phyloP scores from a whole-genome alignment of 495 filamentous ascomycete species.

The Penicillium verhagenii region DNA sequence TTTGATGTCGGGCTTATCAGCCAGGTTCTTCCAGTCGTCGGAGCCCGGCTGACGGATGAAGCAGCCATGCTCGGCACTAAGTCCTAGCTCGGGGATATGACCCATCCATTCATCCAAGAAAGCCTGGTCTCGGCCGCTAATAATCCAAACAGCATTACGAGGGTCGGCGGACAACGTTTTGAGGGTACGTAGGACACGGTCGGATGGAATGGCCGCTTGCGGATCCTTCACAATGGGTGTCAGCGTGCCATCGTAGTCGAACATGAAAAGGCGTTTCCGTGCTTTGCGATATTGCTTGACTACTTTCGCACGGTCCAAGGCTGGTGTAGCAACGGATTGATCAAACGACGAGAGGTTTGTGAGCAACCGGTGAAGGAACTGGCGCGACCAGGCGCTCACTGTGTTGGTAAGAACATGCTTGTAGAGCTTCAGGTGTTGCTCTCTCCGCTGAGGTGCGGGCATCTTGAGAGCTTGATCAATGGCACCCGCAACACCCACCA shows the following conservation, averaged over 20 bases:
- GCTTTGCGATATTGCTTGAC: slow-evolving; percentile 69
- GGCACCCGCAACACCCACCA: slow-evolving; percentile 72
- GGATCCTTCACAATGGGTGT: slow-evolving; percentile 93
- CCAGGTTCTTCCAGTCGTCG: slow-evolving; percentile 80
- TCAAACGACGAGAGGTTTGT: slow-evolving; percentile 74
- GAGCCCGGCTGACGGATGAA: slow-evolving; percentile 78
- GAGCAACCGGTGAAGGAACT: slow-evolving; percentile 71
- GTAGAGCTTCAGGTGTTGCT: slow-evolving; percentile 60
- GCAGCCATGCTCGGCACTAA: slow-evolving; percentile 93
- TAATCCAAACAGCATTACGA: slow-evolving; percentile 92
- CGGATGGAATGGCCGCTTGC: slow-evolving; percentile 78
- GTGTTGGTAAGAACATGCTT: slow-evolving; percentile 79
- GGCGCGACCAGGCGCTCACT: slow-evolving; percentile 77
- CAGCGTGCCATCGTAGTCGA: slow-evolving; percentile 98
- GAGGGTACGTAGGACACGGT: slow-evolving; percentile 74
- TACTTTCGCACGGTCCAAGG: slow-evolving; percentile 69
- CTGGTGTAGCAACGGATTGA: slow-evolving; percentile 72
- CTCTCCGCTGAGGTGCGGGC: slow-evolving; percentile 57
- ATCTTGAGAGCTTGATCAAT: slow-evolving; percentile 79
- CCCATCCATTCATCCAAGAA: slow-evolving; percentile 87
- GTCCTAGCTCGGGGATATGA: slow-evolving; percentile 76
- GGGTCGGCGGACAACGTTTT: slow-evolving; percentile 76
- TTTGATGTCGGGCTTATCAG: slow-evolving; percentile 75
- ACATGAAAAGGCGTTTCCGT: slow-evolving; percentile 84
- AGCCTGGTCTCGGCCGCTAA: slow-evolving; percentile 85